These are phyloP conservation scores for Stephanodiscus minutulus DNA, from an alignment of 108 stramenopile genomes.

Conservation along the genomic window DNA sequence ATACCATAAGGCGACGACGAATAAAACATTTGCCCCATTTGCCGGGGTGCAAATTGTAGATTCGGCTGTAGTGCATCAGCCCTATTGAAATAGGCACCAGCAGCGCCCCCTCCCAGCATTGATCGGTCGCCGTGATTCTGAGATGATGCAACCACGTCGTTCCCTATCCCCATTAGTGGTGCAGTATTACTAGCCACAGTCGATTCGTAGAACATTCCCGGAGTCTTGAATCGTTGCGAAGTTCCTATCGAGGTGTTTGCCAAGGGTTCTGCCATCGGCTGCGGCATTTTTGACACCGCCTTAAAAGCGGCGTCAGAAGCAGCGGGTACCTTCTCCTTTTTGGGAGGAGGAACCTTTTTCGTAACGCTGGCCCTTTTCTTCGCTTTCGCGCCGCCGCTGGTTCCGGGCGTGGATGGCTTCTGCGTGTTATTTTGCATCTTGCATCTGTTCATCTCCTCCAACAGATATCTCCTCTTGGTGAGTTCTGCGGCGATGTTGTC, in stretches of 20 bases:
- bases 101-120: not conserved
- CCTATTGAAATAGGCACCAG: not conserved
- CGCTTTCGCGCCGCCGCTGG: not conserved
- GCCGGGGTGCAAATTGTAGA: constrained; percentile 1
- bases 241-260: not conserved
- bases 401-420: constrained; percentile 13
- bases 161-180: not conserved
- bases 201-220: not conserved
- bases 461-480: constrained; percentile 61
- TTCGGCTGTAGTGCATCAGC: constrained; percentile 1
- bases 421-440: constrained; percentile 6
- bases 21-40: constrained; percentile 10
- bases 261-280: not conserved
- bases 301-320: not conserved
- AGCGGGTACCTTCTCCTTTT: constrained; percentile 4
- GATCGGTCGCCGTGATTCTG: constrained; percentile 6
- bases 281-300: not conserved
- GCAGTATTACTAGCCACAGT: not conserved
- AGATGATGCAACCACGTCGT: not conserved
- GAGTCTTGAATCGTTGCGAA: not conserved
- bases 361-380: constrained; percentile 18
- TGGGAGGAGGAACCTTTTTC: constrained; percentile 3
- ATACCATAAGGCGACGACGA: not conserved
- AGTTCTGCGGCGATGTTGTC: constrained; percentile 67
- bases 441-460: constrained; percentile 63